A percentile compares a stretch with the other conserved stretches of the same genome.
These are phyloP conservation scores for Pichia californica DNA, from an alignment of 805 yeast genomes.

Conservation along the genomic window DNA sequence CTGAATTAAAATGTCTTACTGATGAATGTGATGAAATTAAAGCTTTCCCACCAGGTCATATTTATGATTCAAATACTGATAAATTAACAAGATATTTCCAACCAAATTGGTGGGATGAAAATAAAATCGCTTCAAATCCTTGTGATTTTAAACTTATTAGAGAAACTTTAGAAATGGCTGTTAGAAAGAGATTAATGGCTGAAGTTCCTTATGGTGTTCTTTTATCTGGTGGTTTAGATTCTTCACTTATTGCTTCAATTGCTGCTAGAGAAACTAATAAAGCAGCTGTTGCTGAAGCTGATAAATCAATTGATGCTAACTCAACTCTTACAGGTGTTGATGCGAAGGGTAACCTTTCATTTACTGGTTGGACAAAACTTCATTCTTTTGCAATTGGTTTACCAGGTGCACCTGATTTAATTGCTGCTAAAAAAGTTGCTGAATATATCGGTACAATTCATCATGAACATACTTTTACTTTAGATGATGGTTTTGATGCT, in stretches of 20 bases:
- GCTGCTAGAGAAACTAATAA: constrained; percentile 93
- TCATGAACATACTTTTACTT: constrained; percentile 96
- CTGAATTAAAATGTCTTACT: constrained; percentile 87
- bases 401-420: constrained; percentile 95
- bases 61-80: constrained; percentile 88
- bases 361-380: constrained; percentile 68
- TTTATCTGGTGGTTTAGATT: constrained; percentile 95
- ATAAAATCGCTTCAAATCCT: constrained; percentile 64
- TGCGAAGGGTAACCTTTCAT: constrained; percentile 74
- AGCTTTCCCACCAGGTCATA: constrained; percentile 98
- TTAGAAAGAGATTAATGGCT: constrained; percentile 98
- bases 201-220: constrained; percentile 99
- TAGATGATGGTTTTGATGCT: constrained; percentile 96
- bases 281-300: constrained; percentile 50
- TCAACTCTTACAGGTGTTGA: constrained; percentile 88
- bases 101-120: constrained; percentile 93
- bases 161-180: constrained; percentile 84
- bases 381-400: constrained; percentile 97
- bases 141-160: constrained; percentile 70
- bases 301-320: constrained; percentile 41
- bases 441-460: constrained; percentile 93
- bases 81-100: constrained; percentile 78
- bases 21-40: constrained; percentile 90
- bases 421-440: constrained; percentile 96
- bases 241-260: constrained; percentile 92